phyloP scores from a whole-genome alignment of 2,329 filamentous ascomycete genomes.

The Xylaria sp. region DNA sequence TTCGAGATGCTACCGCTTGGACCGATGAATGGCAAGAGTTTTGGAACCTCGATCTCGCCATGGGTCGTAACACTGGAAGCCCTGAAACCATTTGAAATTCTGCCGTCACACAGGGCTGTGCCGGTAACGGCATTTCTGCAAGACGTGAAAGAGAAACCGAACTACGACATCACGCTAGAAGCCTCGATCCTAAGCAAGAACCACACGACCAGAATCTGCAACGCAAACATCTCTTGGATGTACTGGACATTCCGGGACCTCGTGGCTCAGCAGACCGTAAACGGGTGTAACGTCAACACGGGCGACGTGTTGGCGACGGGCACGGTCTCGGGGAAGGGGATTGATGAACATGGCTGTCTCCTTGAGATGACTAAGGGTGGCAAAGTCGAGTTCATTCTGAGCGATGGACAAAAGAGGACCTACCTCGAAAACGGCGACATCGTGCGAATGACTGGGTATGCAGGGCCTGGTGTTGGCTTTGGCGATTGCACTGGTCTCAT shows the following conservation, averaged over 20 bases:
- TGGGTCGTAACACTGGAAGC: conserved; percentile 68
- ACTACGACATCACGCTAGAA: conserved; percentile 42
- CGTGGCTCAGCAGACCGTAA: conserved; percentile 45
- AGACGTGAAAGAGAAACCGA: conserved; percentile 43
- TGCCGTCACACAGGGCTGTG: conserved; percentile 32
- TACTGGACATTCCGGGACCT: conserved; percentile 49
- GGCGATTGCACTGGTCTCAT: conserved; percentile 43
- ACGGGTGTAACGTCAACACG: conserved; percentile 45
- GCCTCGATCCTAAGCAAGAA: conserved; percentile 24
- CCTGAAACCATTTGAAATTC: conserved; percentile 62
- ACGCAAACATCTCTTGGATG: conserved; percentile 40
- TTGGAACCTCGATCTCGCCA: conserved; percentile 64
- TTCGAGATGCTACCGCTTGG: conserved; percentile 67
- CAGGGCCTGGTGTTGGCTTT: conserved; percentile 50
- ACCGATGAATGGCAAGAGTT: conserved; percentile 66
- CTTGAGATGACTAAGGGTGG: conserved; percentile 49
- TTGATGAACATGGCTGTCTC: conserved; percentile 47
- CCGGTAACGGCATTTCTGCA: conserved; percentile 42
- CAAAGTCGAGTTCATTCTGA: conserved; percentile 37
- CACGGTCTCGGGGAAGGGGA: conserved; percentile 46
- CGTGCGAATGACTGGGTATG: conserved; percentile 46
- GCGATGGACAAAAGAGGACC: conserved; percentile 41
- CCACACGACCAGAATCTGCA: conserved; percentile 38
- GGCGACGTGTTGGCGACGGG: conserved; percentile 52
- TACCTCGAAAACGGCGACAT: conserved; percentile 50